A percentile compares a stretch with the other conserved stretches of the same genome.
These are phyloP conservation scores for Xerocomus potaroensis DNA, from an alignment of 768 basidiomycete species.

Conservation along the genomic window DNA sequence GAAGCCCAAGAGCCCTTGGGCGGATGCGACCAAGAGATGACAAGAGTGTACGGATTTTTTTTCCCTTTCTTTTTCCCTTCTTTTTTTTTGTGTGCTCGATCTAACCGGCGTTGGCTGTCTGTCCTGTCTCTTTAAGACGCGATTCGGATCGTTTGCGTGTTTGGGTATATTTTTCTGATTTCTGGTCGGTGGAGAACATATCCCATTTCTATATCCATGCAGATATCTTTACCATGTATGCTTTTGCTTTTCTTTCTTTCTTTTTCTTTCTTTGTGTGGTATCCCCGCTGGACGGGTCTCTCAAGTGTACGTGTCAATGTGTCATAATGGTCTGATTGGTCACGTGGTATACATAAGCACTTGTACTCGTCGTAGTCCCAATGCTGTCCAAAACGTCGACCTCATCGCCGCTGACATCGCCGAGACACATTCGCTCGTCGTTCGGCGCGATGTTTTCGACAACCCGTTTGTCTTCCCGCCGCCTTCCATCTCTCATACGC, in stretches of 20 bases:
- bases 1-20: slow-evolving; percentile 32
- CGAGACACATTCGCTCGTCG: slow-evolving; percentile 11
- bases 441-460: slow-evolving; percentile 23
- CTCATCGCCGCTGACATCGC: slow-evolving; percentile 5
- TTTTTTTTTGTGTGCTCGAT: slow-evolving; percentile 16
- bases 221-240: slow-evolving; percentile 6
- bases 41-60: not conserved
- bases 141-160: slow-evolving; percentile 14
- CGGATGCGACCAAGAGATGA: slow-evolving; percentile 28
- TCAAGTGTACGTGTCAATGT: too few relatives aligned
- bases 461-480: slow-evolving; percentile 11
- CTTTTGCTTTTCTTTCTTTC: not conserved
- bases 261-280: not conserved
- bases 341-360: slow-evolving; percentile 12
- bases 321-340: slow-evolving; percentile 1
- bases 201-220: slow-evolving; percentile 10
- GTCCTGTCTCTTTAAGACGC: slow-evolving; percentile 12
- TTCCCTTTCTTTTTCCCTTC: not conserved
- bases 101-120: slow-evolving; percentile 8
- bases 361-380: not conserved
- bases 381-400: not conserved
- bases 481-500: slow-evolving; percentile 16
- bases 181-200: slow-evolving; percentile 13
- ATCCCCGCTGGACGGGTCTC: slow-evolving; percentile 15
- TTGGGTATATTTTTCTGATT: slow-evolving; percentile 15